Conservation (phyloP, 106 monocot genomes). For the Apostasia shenzhenica region DNA sequence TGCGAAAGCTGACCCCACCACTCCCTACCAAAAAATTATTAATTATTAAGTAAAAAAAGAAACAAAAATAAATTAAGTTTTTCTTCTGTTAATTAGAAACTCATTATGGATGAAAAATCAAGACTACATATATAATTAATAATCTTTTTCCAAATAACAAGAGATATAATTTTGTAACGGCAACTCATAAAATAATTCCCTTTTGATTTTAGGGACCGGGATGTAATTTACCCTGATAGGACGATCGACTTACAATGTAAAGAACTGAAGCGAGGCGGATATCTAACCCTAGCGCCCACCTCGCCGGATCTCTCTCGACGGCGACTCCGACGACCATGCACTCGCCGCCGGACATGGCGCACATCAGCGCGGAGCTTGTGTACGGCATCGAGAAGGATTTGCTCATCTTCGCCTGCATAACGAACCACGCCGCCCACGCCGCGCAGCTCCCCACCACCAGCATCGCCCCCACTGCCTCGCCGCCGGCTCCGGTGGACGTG, state of each 20-base stretch:
- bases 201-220: too few species aligned
- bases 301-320: constrained; percentile 26
- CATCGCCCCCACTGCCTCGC: constrained; percentile 34
- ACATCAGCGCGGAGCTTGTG: constrained; percentile 57
- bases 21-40: constrained; percentile 24
- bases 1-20: constrained; percentile 52
- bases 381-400: constrained; percentile 49
- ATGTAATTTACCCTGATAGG: too few species aligned
- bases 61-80: too few species aligned
- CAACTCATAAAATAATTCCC: too few species aligned
- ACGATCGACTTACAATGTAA: constrained; percentile 38
- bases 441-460: constrained; percentile 62
- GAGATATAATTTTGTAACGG: too few species aligned
- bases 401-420: constrained; percentile 70
- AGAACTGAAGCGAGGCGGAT: constrained; percentile 45
- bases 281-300: constrained; percentile 66
- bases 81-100: too few species aligned
- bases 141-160: too few species aligned
- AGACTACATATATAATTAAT: too few species aligned
- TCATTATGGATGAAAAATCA: too few species aligned
- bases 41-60: too few species aligned
- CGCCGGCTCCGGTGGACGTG: not conserved
- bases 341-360: constrained; percentile 49
- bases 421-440: constrained; percentile 77
- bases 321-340: constrained; percentile 32